Percentiles rank a stretch among this genome's conserved stretches.
phyloP scores from a whole-genome alignment of 2,329 filamentous ascomycete genomes.

The Laburnicola sp. region DNA sequence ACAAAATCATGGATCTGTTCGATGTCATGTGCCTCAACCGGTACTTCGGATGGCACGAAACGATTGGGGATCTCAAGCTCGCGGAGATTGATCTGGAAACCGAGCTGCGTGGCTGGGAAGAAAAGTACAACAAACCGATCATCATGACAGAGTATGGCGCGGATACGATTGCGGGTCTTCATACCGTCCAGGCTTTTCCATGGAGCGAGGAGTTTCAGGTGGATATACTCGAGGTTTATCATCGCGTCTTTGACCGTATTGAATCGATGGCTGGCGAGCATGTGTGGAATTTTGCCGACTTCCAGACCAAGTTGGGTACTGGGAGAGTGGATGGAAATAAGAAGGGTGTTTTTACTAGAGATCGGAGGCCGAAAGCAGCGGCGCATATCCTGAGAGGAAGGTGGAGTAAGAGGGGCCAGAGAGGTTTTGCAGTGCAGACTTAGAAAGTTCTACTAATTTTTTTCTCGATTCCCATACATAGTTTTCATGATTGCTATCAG shows the following conservation, averaged over 20 bases:
- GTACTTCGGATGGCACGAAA: constrained; percentile 18
- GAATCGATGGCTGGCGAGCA: constrained; percentile 12
- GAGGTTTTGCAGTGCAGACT: too few relatives aligned
- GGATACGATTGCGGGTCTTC: constrained; percentile 14
- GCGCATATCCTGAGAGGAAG: constrained; percentile 13
- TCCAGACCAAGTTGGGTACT: constrained; percentile 11
- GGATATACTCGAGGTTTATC: constrained; percentile 7
- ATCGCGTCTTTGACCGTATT: constrained; percentile 13
- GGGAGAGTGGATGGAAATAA: constrained; percentile 16
- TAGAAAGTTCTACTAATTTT: too few relatives aligned
- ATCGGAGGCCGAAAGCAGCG: constrained; percentile 10
- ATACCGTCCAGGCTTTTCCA: constrained; percentile 3
- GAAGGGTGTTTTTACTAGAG: constrained; percentile 14
- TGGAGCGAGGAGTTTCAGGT: constrained; percentile 18
- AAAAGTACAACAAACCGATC: constrained; percentile 15
- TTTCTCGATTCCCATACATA: too few relatives aligned
- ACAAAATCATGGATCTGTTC: constrained; percentile 13
- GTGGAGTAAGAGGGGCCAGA: too few relatives aligned
- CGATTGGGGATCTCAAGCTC: constrained; percentile 9
- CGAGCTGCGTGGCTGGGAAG: constrained; percentile 9
- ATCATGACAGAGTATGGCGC: constrained; percentile 18
- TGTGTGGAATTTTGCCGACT: constrained; percentile 17
- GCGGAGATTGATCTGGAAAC: constrained; percentile 9
- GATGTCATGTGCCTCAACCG: constrained; percentile 16
- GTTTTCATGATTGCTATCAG: too few relatives aligned